These are phyloP conservation scores for Talaromyces sp. DNA, from an alignment of 2,329 filamentous ascomycete species.

Conservation along the genomic window DNA sequence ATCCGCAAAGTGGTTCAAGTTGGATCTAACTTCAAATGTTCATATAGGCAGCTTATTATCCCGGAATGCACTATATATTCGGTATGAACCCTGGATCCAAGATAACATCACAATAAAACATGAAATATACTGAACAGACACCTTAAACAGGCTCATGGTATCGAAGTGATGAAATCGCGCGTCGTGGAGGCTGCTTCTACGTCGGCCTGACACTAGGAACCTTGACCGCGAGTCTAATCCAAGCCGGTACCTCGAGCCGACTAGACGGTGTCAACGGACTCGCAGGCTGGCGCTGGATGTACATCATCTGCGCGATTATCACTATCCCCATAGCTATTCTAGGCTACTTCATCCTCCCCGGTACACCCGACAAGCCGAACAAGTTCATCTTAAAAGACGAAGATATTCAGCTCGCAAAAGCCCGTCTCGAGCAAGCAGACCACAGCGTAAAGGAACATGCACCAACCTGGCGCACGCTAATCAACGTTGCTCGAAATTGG, in stretches of 20 bases:
- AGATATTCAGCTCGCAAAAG: constrained; percentile 52
- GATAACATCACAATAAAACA: no score
- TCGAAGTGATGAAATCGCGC: constrained; percentile 50
- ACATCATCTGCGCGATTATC: constrained; percentile 57
- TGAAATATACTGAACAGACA: not conserved
- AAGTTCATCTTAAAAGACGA: constrained; percentile 48
- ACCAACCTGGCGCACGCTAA: constrained; percentile 33
- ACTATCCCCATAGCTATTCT: constrained; percentile 58
- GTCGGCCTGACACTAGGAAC: constrained; percentile 56
- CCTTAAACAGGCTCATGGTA: constrained; percentile 50
- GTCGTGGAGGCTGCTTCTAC: constrained; percentile 57
- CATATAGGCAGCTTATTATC: constrained; percentile 40
- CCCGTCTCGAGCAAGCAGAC: constrained; percentile 50
- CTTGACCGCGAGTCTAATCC: constrained; percentile 56
- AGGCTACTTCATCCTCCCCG: constrained; percentile 56
- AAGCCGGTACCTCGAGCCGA: constrained; percentile 45
- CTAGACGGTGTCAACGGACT: constrained; percentile 51
- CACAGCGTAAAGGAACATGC: constrained; percentile 36
- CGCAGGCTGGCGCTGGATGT: constrained; percentile 61
- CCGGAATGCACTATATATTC: constrained; percentile 40
- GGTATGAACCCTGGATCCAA: constrained; percentile 26
- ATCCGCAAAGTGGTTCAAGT: not conserved
- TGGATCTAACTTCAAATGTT: no score
- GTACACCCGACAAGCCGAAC: constrained; percentile 56
- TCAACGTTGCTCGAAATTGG: constrained; percentile 44